These are phyloP conservation scores for Boletellus emodensis DNA, from an alignment of 768 basidiomycete genomes.

Conservation along the genomic window DNA sequence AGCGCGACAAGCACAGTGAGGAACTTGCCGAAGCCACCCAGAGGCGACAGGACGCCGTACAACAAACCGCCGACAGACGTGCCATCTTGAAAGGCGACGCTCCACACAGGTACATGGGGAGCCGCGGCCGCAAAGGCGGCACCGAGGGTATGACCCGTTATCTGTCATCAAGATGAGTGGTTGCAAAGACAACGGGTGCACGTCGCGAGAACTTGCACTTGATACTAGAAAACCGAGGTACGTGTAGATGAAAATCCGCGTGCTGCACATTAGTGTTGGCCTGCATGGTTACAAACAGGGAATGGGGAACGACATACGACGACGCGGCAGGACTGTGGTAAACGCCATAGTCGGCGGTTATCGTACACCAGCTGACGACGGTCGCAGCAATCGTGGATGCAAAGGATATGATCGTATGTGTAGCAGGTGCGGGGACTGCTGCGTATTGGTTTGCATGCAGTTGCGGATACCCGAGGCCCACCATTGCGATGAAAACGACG, in stretches of 20 bases:
- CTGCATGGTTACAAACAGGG: neutral
- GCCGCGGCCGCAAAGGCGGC: conserved; percentile 44
- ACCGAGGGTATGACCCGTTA: conserved; percentile 41
- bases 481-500: conserved; percentile 60
- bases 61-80: conserved; percentile 45
- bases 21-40: conserved; percentile 45
- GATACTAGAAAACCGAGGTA: conserved; percentile 44
- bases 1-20: conserved; percentile 49
- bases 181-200: neutral
- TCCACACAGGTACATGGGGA: conserved; percentile 36
- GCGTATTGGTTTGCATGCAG: conserved; percentile 40
- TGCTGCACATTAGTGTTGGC: conserved; percentile 19
- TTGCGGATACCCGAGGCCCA: conserved; percentile 68
- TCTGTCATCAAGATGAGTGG: conserved; percentile 20
- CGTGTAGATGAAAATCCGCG: conserved; percentile 41
- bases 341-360: conserved; percentile 47
- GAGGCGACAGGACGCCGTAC: conserved; percentile 34
- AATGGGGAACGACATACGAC: conserved; percentile 39
- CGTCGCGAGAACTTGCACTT: conserved; percentile 30
- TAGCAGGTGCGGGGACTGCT: conserved; percentile 34
- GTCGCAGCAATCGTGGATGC: conserved; percentile 42
- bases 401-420: conserved; percentile 39
- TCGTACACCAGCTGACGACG: conserved; percentile 40
- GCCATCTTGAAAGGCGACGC: conserved; percentile 37
- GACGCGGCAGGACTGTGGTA: conserved; percentile 53